Evolutionary conservation across 805 yeast species (phyloP).

Genomic region (Grigorovia yakushimaensis): DNA sequence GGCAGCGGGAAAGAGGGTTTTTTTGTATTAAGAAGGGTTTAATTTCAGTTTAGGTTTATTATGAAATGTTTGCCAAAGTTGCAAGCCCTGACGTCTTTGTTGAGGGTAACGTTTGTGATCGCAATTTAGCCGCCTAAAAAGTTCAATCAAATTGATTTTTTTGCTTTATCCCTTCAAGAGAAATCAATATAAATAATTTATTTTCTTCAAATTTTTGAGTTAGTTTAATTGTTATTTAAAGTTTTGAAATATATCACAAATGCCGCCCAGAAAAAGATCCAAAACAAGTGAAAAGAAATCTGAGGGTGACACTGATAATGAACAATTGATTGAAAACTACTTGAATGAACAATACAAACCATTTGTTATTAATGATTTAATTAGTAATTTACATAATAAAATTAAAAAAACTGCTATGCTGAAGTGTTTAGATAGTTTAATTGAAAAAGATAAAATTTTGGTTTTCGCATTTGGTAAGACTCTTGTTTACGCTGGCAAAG

Average conservation of each 20-base stretch:
- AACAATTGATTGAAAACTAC: conserved; percentile 30
- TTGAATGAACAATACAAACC: conserved; percentile 38
- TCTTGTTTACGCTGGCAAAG: conserved; percentile 34
- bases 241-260: neutral
- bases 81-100: too few species aligned
- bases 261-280: neutral
- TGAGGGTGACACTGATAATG: conserved; percentile 17
- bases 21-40: too few species aligned
- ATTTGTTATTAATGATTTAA: conserved; percentile 38
- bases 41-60: too few species aligned
- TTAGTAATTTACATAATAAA: conserved; percentile 36
- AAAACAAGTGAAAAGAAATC: neutral
- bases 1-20: neutral
- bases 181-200: too few species aligned
- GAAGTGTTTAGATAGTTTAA: conserved; percentile 32
- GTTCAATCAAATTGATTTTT: too few species aligned
- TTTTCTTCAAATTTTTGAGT: too few species aligned
- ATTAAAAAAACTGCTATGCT: conserved; percentile 29
- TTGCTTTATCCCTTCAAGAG: too few species aligned
- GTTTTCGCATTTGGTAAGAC: conserved; percentile 38
- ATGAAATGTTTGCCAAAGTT: too few species aligned
- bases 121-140: neutral
- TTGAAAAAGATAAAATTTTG: conserved; percentile 26
- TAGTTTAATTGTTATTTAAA: too few species aligned
- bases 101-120: too few species aligned